Evolutionary conservation across 495 filamentous ascomycete species (phyloP).

Genomic region (Hypomontagnella monticulosa): DNA sequence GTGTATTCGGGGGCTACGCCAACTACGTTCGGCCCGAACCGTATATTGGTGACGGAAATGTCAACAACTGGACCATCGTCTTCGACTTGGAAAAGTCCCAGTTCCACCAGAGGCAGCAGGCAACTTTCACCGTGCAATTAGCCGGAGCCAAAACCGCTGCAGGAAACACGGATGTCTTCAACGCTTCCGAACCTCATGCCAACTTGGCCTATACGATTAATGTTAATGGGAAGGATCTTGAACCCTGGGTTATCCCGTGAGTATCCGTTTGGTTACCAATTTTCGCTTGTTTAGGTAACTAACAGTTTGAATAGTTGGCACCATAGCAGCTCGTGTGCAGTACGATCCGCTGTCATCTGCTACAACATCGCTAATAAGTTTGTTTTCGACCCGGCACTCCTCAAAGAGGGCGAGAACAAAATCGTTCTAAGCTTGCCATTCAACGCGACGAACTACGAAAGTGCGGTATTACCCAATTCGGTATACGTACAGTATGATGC

Average conservation of each 20-base stretch:
- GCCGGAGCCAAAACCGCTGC: constrained; percentile 66
- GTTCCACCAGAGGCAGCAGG: constrained; percentile 46
- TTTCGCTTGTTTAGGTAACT: constrained; percentile 3
- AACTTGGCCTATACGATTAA: constrained; percentile 56
- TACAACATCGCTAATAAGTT: constrained; percentile 65
- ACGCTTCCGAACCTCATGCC: constrained; percentile 54
- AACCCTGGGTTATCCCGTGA: constrained; percentile 60
- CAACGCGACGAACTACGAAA: constrained; percentile 64
- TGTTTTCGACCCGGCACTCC: constrained; percentile 55
- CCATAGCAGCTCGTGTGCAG: constrained; percentile 61
- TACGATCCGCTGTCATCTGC: constrained; percentile 64
- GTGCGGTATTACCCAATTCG: constrained; percentile 58
- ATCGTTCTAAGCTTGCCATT: constrained; percentile 61
- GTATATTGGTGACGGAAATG: constrained; percentile 51
- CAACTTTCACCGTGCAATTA: constrained; percentile 66
- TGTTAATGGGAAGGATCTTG: constrained; percentile 54
- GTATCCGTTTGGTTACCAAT: constrained; percentile 20
- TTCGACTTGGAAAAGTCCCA: constrained; percentile 53
- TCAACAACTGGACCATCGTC: constrained; percentile 64
- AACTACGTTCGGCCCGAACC: constrained; percentile 44
- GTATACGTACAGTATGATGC: constrained; percentile 70
- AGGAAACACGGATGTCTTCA: constrained; percentile 65
- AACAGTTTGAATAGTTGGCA: constrained; percentile 43
- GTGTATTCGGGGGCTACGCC: constrained; percentile 58
- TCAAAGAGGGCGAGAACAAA: constrained; percentile 59